Conservation (phyloP, 1,284 basidiomycete genomes). For the Rhodotorula sp. region DNA sequence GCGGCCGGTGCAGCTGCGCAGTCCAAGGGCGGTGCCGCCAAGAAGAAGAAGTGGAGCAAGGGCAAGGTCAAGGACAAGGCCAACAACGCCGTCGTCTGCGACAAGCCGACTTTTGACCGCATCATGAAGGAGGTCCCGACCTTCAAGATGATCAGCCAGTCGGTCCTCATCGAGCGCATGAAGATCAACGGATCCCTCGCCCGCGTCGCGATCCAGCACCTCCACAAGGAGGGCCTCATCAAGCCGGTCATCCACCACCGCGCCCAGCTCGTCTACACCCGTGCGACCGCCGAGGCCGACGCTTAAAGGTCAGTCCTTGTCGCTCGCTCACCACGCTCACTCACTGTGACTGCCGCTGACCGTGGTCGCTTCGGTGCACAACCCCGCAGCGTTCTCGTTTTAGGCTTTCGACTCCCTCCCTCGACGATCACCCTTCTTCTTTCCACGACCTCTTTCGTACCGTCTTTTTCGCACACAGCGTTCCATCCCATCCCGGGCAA, state of each 20-base stretch:
- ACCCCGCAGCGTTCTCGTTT: background rate
- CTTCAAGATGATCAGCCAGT: conserved; percentile 90
- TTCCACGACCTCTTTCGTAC: background rate
- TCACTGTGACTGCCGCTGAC: background rate
- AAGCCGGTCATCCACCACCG: conserved; percentile 97
- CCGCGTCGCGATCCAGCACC: conserved; percentile 84
- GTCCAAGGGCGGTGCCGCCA: conserved; percentile 30
- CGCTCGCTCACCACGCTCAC: background rate
- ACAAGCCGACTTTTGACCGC: conserved; percentile 64
- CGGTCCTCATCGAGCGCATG: conserved; percentile 92
- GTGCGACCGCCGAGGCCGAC: conserved; percentile 34
- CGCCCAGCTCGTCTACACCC: conserved; percentile 63
- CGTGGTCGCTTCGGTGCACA: background rate
- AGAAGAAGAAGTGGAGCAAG: conserved; percentile 47
- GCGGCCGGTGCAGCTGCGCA: conserved; percentile 28
- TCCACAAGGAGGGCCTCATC: conserved; percentile 91
- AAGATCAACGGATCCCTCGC: conserved; percentile 96
- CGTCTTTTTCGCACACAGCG: too few relatives aligned
- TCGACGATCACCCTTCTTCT: background rate
- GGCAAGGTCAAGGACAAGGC: conserved; percentile 49
- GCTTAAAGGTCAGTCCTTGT: conserved; percentile 7
- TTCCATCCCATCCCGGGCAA: too few relatives aligned
- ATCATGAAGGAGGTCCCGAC: conserved; percentile 99
- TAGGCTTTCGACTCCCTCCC: background rate
- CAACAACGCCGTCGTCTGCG: conserved; percentile 82